Percentiles rank a stretch among this genome's conserved stretches.
Conservation (phyloP, 129 eudicot species). For the Flaveria linearis region DNA sequence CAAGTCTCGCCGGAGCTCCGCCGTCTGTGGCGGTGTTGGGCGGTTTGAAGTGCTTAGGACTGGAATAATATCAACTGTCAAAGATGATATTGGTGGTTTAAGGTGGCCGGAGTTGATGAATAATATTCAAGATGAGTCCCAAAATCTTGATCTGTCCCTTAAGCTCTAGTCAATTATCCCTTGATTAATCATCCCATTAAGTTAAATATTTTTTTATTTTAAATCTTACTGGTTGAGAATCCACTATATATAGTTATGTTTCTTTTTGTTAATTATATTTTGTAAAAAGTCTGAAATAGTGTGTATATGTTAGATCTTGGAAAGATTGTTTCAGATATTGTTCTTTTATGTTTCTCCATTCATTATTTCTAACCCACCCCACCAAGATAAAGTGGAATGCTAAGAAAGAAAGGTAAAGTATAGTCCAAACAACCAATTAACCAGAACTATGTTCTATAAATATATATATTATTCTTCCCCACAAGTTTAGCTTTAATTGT, state of each 20-base stretch:
- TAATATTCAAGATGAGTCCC: conserved; percentile 40
- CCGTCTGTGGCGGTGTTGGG: conserved; percentile 32
- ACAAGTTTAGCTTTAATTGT: conserved; percentile 20
- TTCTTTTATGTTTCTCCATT: conserved; percentile 8
- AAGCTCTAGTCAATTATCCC: conserved; percentile 44
- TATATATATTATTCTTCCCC: conserved; percentile 18
- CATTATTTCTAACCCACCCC: conserved; percentile 40
- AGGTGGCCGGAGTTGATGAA: conserved; percentile 42
- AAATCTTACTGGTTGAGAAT: conserved; percentile 31
- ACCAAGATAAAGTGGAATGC: conserved; percentile 26
- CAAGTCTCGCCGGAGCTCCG: conserved; percentile 17
- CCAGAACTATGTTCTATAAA: conserved; percentile 24
- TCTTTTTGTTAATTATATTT: neutral
- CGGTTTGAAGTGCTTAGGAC: conserved; percentile 41
- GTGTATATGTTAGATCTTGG: conserved; percentile 30
- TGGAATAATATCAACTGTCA: conserved; percentile 24
- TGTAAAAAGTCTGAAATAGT: conserved; percentile 5
- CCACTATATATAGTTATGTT: conserved; percentile 29
- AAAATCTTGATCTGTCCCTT: conserved; percentile 58
- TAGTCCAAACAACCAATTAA: conserved; percentile 34
- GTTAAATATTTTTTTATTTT: conserved; percentile 12
- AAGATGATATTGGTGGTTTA: conserved; percentile 36
- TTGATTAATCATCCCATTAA: neutral
- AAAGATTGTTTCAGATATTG: conserved; percentile 34
- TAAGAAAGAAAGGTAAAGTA: conserved; percentile 23